These are phyloP conservation scores for Ogataea neopini DNA, from an alignment of 805 yeast genomes.

Conservation along the genomic window DNA sequence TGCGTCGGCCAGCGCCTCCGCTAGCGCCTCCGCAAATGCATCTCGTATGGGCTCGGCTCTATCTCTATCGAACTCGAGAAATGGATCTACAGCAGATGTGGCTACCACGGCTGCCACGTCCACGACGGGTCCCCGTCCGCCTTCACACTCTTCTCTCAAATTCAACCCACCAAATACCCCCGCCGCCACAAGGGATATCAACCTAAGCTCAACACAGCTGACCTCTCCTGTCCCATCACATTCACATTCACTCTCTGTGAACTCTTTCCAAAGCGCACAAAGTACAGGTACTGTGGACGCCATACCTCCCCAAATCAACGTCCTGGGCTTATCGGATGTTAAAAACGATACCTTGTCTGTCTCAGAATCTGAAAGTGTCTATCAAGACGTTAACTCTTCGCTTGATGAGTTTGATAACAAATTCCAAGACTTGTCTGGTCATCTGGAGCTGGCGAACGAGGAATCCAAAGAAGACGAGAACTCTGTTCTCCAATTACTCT, in stretches of 20 bases:
- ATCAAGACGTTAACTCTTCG: constrained; percentile 26
- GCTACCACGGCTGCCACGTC: too few species aligned
- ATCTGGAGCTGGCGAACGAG: constrained; percentile 2
- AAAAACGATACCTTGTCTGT: constrained; percentile 1
- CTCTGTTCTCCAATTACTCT: constrained; percentile 27
- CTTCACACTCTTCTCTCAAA: constrained; percentile 1
- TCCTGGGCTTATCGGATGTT: background rate
- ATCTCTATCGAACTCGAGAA: background rate
- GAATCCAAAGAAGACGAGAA: constrained; percentile 21
- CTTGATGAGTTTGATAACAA: constrained; percentile 29
- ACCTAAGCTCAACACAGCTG: background rate
- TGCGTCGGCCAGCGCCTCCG: background rate
- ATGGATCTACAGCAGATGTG: background rate
- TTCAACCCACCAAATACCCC: constrained; percentile 2
- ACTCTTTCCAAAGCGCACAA: background rate
- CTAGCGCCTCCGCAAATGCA: background rate
- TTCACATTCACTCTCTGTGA: background rate
- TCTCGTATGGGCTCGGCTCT: background rate
- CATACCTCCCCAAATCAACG: background rate
- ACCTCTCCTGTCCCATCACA: too few species aligned
- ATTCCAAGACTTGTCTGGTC: constrained; percentile 15
- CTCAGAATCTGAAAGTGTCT: constrained; percentile 14
- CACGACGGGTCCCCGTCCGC: too few species aligned
- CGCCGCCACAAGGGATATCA: constrained; percentile 3
- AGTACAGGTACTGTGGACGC: background rate